phyloP scores from a whole-genome alignment of 345 rosid species.

The Bruguiera sexangula region DNA sequence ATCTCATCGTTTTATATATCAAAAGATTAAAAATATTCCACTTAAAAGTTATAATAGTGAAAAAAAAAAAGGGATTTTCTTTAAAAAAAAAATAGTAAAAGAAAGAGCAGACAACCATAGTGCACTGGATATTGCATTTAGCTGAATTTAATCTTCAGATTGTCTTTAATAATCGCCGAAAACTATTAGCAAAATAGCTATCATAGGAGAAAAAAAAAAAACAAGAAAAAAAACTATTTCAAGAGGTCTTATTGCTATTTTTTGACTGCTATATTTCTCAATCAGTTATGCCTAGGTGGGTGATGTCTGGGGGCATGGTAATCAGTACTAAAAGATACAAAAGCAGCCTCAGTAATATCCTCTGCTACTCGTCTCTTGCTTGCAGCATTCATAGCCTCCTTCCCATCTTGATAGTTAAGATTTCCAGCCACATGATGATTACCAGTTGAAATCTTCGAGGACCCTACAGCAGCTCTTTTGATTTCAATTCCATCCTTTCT shows the following conservation, averaged over 20 bases:
- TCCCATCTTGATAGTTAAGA: background rate
- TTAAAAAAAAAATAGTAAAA: no score
- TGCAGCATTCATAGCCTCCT: background rate
- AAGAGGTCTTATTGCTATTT: no score
- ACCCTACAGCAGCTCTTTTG: conserved; percentile 13
- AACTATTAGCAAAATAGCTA: no score
- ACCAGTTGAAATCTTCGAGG: background rate
- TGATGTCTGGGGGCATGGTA: conserved; percentile 74
- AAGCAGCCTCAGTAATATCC: conserved; percentile 40
- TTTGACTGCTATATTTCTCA: background rate
- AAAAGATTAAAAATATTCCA: no score
- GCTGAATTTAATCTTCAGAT: no score
- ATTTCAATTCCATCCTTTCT: conserved; percentile 12
- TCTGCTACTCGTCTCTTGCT: conserved; percentile 8
- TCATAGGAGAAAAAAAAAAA: background rate
- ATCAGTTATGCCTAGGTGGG: conserved; percentile 76
- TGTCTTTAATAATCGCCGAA: no score
- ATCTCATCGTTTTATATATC: no score
- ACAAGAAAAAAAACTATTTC: no score
- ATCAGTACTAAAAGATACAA: conserved; percentile 66
- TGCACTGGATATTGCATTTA: no score
- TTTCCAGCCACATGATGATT: background rate
- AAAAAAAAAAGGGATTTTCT: no score
- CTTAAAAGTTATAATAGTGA: no score
- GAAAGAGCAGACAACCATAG: no score